phyloP scores from a whole-genome alignment of 371 early-diverging fungal species.

The Syncephalis fuscata region DNA sequence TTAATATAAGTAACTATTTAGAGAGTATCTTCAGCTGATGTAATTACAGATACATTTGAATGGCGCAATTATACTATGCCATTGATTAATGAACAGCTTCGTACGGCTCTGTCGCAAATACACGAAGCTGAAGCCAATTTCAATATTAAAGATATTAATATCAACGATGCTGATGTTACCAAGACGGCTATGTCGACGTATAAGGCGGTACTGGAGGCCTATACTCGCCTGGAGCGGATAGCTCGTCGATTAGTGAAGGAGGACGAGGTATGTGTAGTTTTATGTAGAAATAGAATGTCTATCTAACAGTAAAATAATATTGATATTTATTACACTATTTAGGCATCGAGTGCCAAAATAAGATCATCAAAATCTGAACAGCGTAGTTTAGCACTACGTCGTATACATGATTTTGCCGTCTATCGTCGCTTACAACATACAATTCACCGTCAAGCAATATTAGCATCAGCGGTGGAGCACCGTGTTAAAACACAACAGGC shows the following conservation, averaged over 20 bases:
- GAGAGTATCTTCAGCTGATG: too few relatives aligned
- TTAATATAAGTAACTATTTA: too few relatives aligned
- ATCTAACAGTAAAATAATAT: too few relatives aligned
- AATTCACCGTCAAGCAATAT: slow-evolving; percentile 34
- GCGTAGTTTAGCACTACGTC: slow-evolving; percentile 33
- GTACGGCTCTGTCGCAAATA: slow-evolving; percentile 5
- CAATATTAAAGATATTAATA: too few relatives aligned
- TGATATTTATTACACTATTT: neutral
- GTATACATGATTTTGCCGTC: slow-evolving; percentile 31
- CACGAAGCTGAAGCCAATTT: too few relatives aligned
- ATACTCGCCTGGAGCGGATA: slow-evolving; percentile 38
- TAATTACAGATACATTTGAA: neutral
- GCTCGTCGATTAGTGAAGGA: slow-evolving; percentile 42
- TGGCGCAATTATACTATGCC: slow-evolving; percentile 26
- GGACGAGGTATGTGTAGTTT: slow-evolving; percentile 19
- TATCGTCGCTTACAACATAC: slow-evolving; percentile 26
- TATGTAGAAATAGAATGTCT: too few relatives aligned
- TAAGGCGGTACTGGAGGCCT: slow-evolving; percentile 28
- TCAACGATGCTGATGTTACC: too few relatives aligned
- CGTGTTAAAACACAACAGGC: slow-evolving; percentile 11
- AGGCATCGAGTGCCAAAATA: slow-evolving; percentile 45
- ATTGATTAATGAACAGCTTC: slow-evolving; percentile 12
- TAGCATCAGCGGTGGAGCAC: slow-evolving; percentile 18
- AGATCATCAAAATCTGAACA: slow-evolving; percentile 51
- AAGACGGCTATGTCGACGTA: slow-evolving; percentile 17